These are phyloP conservation scores for Leonotis leonurus DNA, from an alignment of 257 asterid genomes.

Conservation along the genomic window DNA sequence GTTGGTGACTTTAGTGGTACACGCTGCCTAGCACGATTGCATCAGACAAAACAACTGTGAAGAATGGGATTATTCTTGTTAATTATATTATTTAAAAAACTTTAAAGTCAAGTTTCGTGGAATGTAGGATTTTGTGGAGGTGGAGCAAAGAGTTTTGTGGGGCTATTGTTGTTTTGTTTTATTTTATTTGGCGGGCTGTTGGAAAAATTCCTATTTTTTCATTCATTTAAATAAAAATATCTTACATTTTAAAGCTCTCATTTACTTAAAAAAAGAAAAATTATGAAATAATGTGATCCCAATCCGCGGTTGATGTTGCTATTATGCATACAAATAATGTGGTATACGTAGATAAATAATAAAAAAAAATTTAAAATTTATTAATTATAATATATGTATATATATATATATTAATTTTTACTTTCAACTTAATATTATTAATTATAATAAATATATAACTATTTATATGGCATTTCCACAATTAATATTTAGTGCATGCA, in stretches of 20 bases:
- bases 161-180: neutral
- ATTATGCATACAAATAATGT: too few relatives aligned
- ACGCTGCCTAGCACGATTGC: constrained; percentile 25
- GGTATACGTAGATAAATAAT: too few relatives aligned
- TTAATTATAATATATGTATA: too few relatives aligned
- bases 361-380: too few relatives aligned
- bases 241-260: neutral
- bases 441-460: too few relatives aligned
- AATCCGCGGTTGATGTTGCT: too few relatives aligned
- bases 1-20: constrained; percentile 25
- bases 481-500: too few relatives aligned
- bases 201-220: neutral
- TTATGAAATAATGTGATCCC: too few relatives aligned
- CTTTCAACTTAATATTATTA: too few relatives aligned
- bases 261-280: too few relatives aligned
- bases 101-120: neutral
- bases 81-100: neutral
- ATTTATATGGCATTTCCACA: too few relatives aligned
- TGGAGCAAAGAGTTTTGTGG: neutral
- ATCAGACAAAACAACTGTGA: neutral
- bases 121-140: constrained; percentile 6
- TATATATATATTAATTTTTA: too few relatives aligned
- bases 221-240: neutral
- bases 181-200: neutral
- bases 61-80: neutral